Evolutionary conservation across 2,329 filamentous ascomycete genomes (phyloP).

Genomic region (Verticillium tricorpus): DNA sequence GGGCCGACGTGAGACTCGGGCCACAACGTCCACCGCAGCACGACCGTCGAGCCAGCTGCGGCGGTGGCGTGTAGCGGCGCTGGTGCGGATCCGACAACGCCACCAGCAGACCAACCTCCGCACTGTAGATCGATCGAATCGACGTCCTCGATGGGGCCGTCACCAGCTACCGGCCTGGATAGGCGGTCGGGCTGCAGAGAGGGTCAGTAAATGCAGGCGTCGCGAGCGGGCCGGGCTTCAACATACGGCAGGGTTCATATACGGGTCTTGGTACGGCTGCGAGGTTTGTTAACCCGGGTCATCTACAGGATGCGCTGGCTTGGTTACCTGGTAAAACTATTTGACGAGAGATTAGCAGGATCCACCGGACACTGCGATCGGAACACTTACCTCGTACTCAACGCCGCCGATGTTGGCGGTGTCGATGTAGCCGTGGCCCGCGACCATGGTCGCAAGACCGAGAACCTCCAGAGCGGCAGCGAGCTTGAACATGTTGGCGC

Average conservation of each 20-base stretch:
- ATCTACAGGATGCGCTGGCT: neutral
- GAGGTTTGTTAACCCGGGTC: neutral
- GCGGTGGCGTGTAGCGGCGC: conserved; percentile 49
- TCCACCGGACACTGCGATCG: neutral
- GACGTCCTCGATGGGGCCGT: conserved; percentile 53
- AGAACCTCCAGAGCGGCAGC: neutral
- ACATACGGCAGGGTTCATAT: conserved; percentile 7
- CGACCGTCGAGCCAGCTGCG: conserved; percentile 48
- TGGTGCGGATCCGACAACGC: conserved; percentile 41
- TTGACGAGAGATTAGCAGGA: conserved; percentile 4
- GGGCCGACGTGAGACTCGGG: conserved; percentile 48
- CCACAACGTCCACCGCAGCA: conserved; percentile 51
- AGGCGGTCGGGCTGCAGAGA: conserved; percentile 23
- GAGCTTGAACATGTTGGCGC: neutral
- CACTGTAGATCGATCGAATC: conserved; percentile 51
- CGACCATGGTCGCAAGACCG: conserved; percentile 31
- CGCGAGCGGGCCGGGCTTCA: neutral
- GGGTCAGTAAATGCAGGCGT: neutral
- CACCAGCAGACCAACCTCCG: conserved; percentile 45
- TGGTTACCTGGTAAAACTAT: conserved; percentile 26
- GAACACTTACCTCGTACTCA: conserved; percentile 25
- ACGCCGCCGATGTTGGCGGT: conserved; percentile 37
- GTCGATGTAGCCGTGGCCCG: conserved; percentile 45
- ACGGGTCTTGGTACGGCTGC: conserved; percentile 18
- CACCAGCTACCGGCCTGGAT: conserved; percentile 52